Base-by-base conservation (phyloP, 208 protist genomes). In the Leishmania amazonensis region DNA sequence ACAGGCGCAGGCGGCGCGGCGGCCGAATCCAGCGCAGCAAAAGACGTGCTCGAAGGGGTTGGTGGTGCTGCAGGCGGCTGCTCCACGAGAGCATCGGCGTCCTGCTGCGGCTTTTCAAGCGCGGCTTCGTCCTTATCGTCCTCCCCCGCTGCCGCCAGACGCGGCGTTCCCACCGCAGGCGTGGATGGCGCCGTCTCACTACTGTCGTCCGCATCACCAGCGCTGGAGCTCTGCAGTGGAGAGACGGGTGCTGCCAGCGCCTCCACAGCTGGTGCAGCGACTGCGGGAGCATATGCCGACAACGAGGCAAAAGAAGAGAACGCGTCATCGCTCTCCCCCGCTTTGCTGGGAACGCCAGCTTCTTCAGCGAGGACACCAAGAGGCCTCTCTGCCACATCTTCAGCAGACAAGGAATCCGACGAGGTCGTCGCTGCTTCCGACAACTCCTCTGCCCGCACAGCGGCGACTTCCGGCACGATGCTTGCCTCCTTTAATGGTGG, bases 11-110 rank as follows among this genome's bases (percentile, higher is more conserved):
- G n/a, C 60, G 60, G 11, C n/a, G 6, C n/a, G 13, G n/a, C 60
- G 28, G 60, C 11, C 54, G 54, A 24, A 58, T 58, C 54, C 21
- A 24, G 54, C 54, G 24, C 54, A 58, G 40, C 54, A 31, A 45
- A 81, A 75, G 54, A 70, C 78, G 54, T 65, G 54, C 28, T 76
- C 64, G 70, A 62, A 81, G 54, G 40, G 42, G 13, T 81, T 40
- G 31, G 53, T 21, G 24, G 35, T 65, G 6, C 28, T n/a, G 38
- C 60, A 17, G 24, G 38, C 31, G 8, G 67, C 67, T 40, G 67
- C 77, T 64, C 58, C 58, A 64, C 58, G 35, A 31, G 21, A 53
- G 40, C 19, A 13, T n/a, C 67, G 35, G 78, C 40, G 17, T 35
- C 68, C 6, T 42, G 67, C 15, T 54, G 78, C 31, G 15, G 19